phyloP scores from a whole-genome alignment of 2,329 filamentous ascomycete species.

The Pseudogymnoascus sp. region DNA sequence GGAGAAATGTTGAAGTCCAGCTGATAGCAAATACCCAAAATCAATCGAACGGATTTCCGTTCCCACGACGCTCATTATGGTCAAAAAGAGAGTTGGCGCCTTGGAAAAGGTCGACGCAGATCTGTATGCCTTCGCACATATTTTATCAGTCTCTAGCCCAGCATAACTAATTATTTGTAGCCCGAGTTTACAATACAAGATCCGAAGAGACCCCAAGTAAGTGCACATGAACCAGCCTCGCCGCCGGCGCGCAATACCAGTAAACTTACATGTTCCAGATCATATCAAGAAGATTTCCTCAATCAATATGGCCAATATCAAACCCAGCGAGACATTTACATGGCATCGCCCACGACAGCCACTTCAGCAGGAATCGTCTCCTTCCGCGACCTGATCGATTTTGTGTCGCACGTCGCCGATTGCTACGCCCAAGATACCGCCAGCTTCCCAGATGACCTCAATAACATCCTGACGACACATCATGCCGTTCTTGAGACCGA shows the following conservation, averaged over 20 bases:
- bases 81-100: slow-evolving; percentile 81
- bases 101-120: slow-evolving; percentile 94
- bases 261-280: slow-evolving; percentile 39
- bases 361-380: slow-evolving; percentile 73
- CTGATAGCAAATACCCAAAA: slow-evolving; percentile 12
- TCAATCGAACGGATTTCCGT: slow-evolving; percentile 9
- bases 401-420: slow-evolving; percentile 87
- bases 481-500: slow-evolving; percentile 77
- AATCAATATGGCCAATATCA: slow-evolving; percentile 89
- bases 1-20: not conserved
- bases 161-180: slow-evolving; percentile 35
- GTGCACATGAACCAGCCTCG: slow-evolving; percentile 22
- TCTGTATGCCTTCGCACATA: slow-evolving; percentile 41
- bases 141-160: slow-evolving; percentile 8
- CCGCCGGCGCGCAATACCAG: not conserved
- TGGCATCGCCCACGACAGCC: slow-evolving; percentile 70
- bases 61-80: slow-evolving; percentile 44
- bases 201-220: slow-evolving; percentile 73
- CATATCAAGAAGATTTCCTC: slow-evolving; percentile 82
- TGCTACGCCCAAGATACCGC: slow-evolving; percentile 78
- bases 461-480: slow-evolving; percentile 70
- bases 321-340: slow-evolving; percentile 82
- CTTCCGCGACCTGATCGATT: slow-evolving; percentile 84
- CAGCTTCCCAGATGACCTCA: slow-evolving; percentile 71
- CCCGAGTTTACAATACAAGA: slow-evolving; percentile 84